Conservation (phyloP, 1,284 basidiomycete genomes). For the Moesziomyces parantarcticus region DNA sequence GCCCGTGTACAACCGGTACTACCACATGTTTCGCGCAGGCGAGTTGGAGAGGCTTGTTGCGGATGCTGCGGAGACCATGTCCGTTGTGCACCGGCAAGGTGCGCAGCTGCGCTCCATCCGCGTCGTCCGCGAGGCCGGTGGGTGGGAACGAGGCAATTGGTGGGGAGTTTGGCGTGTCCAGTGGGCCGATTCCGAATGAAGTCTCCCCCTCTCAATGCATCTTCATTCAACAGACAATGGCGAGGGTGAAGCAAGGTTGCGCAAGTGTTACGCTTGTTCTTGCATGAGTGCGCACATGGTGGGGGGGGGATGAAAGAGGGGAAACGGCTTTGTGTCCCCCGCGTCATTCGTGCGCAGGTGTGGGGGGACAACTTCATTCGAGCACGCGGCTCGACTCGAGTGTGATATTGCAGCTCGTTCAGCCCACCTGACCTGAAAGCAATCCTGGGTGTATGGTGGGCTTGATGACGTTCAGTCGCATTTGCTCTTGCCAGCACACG, state of each 20-base stretch:
- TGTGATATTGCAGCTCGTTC: neutral
- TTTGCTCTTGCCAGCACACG: neutral
- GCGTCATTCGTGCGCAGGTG: neutral
- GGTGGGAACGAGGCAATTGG: constrained; percentile 67
- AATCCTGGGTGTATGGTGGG: neutral
- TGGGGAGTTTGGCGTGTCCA: constrained; percentile 67
- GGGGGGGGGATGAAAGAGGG: too few relatives aligned
- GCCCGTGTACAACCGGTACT: constrained; percentile 63
- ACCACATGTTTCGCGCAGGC: constrained; percentile 62
- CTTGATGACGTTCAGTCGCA: neutral
- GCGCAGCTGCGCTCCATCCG: constrained; percentile 4
- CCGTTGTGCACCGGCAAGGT: constrained; percentile 3
- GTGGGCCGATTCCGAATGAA: constrained; percentile 11
- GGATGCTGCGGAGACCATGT: constrained; percentile 44
- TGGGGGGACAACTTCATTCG: neutral
- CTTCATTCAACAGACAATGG: too few relatives aligned
- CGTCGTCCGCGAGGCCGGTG: constrained; percentile 51
- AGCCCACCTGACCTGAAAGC: neutral
- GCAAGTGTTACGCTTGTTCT: too few relatives aligned
- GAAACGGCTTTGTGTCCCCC: too few relatives aligned
- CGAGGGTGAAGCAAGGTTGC: too few relatives aligned
- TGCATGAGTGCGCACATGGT: too few relatives aligned
- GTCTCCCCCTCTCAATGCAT: neutral
- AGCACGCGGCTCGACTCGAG: neutral
- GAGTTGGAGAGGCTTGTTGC: constrained; percentile 63